A percentile compares a stretch with the other conserved stretches of the same genome.
Evolutionary conservation across 768 basidiomycete species (phyloP).

Genomic region (Fistulinella prunicolor): DNA sequence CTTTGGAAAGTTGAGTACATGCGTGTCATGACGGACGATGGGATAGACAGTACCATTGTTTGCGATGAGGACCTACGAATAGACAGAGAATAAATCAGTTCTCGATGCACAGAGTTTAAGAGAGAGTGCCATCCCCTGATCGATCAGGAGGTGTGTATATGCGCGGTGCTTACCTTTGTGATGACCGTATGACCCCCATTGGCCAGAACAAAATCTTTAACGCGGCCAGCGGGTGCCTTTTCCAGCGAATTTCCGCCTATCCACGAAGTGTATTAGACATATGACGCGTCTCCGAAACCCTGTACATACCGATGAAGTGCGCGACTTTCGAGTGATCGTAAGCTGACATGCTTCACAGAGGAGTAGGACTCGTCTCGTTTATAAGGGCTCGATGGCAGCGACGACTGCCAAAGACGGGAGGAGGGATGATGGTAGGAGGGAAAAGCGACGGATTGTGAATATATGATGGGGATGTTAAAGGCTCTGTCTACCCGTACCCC

Average conservation of each 20-base stretch:
- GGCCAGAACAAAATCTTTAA: conserved; percentile 87
- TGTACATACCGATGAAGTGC: conserved; percentile 58
- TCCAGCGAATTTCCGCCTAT: conserved; percentile 94
- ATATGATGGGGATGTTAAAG: conserved; percentile 8
- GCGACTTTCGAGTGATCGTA: conserved; percentile 60
- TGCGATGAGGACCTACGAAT: conserved; percentile 85
- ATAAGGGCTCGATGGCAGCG: conserved; percentile 4
- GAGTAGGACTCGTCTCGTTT: conserved; percentile 8
- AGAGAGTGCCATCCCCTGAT: background rate
- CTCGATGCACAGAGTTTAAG: background rate
- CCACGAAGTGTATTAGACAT: conserved; percentile 7
- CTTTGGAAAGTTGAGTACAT: conserved; percentile 40
- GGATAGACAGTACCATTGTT: conserved; percentile 73
- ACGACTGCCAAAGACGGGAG: conserved; percentile 4
- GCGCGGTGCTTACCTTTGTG: conserved; percentile 70
- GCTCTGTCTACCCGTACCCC: conserved; percentile 20
- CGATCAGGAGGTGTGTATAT: conserved; percentile 14
- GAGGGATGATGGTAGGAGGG: conserved; percentile 21
- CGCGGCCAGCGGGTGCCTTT: conserved; percentile 70
- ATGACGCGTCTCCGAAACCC: conserved; percentile 6
- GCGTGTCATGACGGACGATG: conserved; percentile 2
- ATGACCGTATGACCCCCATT: conserved; percentile 98
- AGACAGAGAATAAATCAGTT: conserved; percentile 7
- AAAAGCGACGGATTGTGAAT: conserved; percentile 4
- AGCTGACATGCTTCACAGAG: conserved; percentile 26